phyloP scores from a whole-genome alignment of 2,329 filamentous ascomycete genomes.

The Penicillium sp. region DNA sequence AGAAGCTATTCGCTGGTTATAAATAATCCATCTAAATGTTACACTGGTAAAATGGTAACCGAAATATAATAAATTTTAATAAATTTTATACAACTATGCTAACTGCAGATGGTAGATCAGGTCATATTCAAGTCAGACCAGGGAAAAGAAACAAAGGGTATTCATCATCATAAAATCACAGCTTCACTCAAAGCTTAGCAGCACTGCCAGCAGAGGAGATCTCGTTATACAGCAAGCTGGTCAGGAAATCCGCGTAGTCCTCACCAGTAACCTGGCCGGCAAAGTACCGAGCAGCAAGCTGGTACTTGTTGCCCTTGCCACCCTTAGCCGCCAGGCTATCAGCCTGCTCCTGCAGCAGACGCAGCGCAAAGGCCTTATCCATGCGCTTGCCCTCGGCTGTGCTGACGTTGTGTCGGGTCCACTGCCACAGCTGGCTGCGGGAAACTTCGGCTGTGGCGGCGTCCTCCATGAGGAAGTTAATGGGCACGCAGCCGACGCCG shows the following conservation, averaged over 20 bases:
- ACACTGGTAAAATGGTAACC: background rate
- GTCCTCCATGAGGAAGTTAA: conserved; percentile 98
- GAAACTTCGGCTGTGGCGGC: conserved; percentile 96
- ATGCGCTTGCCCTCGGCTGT: conserved; percentile 88
- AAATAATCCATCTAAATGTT: background rate
- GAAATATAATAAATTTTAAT: conserved; percentile 13
- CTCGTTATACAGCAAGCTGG: conserved; percentile 69
- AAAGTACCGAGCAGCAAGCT: conserved; percentile 89
- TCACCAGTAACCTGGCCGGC: conserved; percentile 90
- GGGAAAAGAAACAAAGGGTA: conserved; percentile 21
- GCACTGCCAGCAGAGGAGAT: conserved; percentile 61
- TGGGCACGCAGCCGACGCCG: conserved; percentile 91
- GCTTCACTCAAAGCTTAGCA: conserved; percentile 57
- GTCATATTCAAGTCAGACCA: background rate
- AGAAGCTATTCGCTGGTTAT: too few relatives aligned
- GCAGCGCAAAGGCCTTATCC: conserved; percentile 86
- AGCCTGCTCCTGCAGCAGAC: conserved; percentile 81
- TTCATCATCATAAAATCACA: conserved; percentile 26
- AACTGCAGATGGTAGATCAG: conserved; percentile 11
- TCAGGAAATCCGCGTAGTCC: conserved; percentile 96
- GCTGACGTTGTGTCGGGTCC: conserved; percentile 70
- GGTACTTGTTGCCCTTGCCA: conserved; percentile 85
- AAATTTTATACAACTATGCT: conserved; percentile 25
- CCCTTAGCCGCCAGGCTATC: conserved; percentile 71
- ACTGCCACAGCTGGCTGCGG: conserved; percentile 94